Conservation (phyloP, 2,329 filamentous ascomycete species). For the Alternaria angustiovoidea region DNA sequence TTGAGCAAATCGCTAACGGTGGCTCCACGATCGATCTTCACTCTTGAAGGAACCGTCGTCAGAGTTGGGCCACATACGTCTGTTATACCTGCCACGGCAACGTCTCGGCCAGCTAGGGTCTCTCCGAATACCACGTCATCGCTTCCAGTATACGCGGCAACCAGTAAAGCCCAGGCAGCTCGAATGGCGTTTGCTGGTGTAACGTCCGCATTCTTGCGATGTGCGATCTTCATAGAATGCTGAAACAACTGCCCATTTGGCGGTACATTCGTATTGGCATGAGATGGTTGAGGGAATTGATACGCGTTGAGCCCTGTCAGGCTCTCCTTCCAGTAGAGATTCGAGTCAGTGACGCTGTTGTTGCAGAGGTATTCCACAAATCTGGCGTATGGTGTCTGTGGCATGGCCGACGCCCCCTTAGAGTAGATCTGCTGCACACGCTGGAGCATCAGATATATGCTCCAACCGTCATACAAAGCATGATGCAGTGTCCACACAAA, state of each 20-base stretch:
- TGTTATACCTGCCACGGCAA: constrained; percentile 43
- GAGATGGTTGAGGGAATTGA: constrained; percentile 45
- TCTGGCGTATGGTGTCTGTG: constrained; percentile 36
- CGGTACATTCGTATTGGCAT: constrained; percentile 24
- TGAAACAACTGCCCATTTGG: constrained; percentile 36
- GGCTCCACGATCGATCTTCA: constrained; percentile 35
- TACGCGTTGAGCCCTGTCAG: constrained; percentile 36
- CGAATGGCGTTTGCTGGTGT: constrained; percentile 36
- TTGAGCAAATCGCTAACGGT: constrained; percentile 38
- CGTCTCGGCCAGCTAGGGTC: constrained; percentile 48
- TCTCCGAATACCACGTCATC: constrained; percentile 37
- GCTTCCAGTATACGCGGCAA: constrained; percentile 28
- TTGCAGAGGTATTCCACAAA: constrained; percentile 48
- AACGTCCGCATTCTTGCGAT: constrained; percentile 37
- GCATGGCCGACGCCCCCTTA: constrained; percentile 21
- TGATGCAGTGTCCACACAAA: constrained; percentile 54
- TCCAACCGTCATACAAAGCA: constrained; percentile 53
- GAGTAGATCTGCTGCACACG: constrained; percentile 39
- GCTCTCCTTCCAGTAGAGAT: constrained; percentile 46
- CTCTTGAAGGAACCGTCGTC: constrained; percentile 50
- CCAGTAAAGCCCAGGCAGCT: constrained; percentile 37
- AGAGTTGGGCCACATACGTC: constrained; percentile 50
- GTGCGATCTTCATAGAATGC: constrained; percentile 34
- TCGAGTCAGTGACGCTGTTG: constrained; percentile 28
- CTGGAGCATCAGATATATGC: constrained; percentile 40